Evolutionary conservation across 2,329 filamentous ascomycete genomes (phyloP), one percentile per base, ranked within the genome.

Genomic region (Arthroderma sp.): DNA sequence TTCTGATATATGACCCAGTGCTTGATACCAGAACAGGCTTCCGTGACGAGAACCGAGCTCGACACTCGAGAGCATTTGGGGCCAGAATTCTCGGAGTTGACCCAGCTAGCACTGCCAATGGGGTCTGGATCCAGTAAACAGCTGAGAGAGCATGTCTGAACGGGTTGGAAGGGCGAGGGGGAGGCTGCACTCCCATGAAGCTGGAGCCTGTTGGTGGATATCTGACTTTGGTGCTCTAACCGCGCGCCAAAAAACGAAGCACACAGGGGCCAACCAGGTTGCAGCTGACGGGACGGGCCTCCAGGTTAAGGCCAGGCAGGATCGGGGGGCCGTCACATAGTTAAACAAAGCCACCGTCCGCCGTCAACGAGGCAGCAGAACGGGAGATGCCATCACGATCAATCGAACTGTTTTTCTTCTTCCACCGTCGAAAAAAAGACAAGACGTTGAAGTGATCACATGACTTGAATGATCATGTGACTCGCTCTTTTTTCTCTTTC

Each of bases 191-290:
- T 38, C 35, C 35, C 35, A 38, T 38, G 35, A n/a, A 38, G 35
- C 25, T 31, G 47, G 13, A 17, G 47, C 15, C 47, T 51, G 23
- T 33, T 33, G 28, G 47, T 51, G 47, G 47, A 51, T 51, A 51
- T 51, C 47, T 51, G 47, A 51, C 47, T 51, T 51, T 51, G 15
- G 47, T 51, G 35, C 47, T 51, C 47, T 51, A 51, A 51, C 47
- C 47, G 47, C 47, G 47, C 47, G 47, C 47, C 47, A 51, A 51
- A 43, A 4, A 9, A 51, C 0, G 25, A 23, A 51, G 25, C 13
- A 51, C 47, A 8, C 47, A 31, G 28, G 25, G 25, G 28, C 47
- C 47, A 51, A 51, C 47, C 47, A 51, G 47, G 4, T n/a, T 17
- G 28, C 47, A 51, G 47, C 47, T 15, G 15, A 2, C 47, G 47